These are phyloP conservation scores for Takashimella koratensis DNA, from an alignment of 1,284 basidiomycete genomes.

Conservation along the genomic window DNA sequence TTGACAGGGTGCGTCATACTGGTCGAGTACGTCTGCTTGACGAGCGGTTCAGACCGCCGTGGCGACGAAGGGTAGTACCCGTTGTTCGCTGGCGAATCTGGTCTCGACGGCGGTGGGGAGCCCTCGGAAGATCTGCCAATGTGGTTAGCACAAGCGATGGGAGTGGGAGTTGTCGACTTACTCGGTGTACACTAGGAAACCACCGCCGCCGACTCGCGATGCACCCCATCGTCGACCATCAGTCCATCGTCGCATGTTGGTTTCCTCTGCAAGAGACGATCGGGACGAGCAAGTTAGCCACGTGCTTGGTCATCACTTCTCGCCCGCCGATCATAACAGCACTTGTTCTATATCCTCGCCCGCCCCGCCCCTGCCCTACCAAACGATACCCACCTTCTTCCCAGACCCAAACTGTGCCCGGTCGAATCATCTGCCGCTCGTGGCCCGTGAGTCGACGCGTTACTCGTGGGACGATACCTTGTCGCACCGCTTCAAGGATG, in stretches of 20 bases:
- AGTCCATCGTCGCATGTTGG: conserved; percentile 53
- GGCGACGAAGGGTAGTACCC: conserved; percentile 15
- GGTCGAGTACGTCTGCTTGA: conserved; percentile 49
- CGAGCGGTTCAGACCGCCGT: conserved; percentile 30
- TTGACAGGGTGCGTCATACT: conserved; percentile 43
- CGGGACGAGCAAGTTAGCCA: no score
- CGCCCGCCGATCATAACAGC: no score
- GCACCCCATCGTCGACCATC: conserved; percentile 54
- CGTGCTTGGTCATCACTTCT: neutral
- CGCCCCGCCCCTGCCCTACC: neutral
- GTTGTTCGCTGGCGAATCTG: conserved; percentile 11
- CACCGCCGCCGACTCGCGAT: conserved; percentile 52
- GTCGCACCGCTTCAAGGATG: conserved; percentile 86
- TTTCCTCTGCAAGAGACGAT: conserved; percentile 32
- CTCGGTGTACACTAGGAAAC: conserved; percentile 52
- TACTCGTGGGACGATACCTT: conserved; percentile 82
- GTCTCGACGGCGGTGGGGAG: conserved; percentile 33
- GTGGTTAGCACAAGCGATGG: neutral
- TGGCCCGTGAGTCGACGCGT: conserved; percentile 86
- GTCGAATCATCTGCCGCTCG: conserved; percentile 84
- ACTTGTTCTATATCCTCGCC: no score
- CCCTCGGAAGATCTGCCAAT: conserved; percentile 33
- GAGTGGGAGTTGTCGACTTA: conserved; percentile 15
- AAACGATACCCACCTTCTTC: conserved; percentile 76
- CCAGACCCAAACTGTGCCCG: conserved; percentile 92